phyloP scores from a whole-genome alignment of 441 rosid genomes.

The Biscutella laevigata region DNA sequence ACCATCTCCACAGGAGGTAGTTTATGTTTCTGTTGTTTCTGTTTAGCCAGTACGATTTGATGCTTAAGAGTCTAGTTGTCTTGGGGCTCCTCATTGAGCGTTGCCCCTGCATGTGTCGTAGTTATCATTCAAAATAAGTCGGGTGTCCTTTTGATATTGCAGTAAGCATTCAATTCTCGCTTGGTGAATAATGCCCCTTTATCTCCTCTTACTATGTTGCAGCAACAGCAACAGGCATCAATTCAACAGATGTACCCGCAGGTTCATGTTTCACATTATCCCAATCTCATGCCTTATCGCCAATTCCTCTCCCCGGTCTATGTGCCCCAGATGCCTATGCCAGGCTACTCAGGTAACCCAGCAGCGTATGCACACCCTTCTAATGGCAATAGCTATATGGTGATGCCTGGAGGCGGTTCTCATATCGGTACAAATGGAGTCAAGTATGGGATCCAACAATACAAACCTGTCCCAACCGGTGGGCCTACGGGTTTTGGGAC shows the following conservation, averaged over 20 bases:
- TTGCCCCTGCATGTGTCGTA: background rate
- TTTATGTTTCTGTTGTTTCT: slow-evolving; percentile 1
- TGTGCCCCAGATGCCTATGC: slow-evolving; percentile 83
- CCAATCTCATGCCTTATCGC: slow-evolving; percentile 81
- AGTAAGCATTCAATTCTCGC: slow-evolving; percentile 43
- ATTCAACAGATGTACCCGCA: slow-evolving; percentile 83
- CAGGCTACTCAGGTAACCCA: slow-evolving; percentile 73
- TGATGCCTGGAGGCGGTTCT: slow-evolving; percentile 84
- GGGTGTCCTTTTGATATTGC: background rate
- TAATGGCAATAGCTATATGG: slow-evolving; percentile 65
- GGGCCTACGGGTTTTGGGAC: slow-evolving; percentile 76
- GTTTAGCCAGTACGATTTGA: background rate
- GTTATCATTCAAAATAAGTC: background rate
- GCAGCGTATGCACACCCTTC: slow-evolving; percentile 82
- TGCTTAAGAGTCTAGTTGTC: background rate
- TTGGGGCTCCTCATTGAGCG: background rate
- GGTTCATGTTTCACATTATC: slow-evolving; percentile 73
- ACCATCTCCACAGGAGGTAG: slow-evolving; percentile 70
- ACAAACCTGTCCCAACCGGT: slow-evolving; percentile 63
- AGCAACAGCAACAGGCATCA: slow-evolving; percentile 59
- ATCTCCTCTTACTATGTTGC: slow-evolving; percentile 48
- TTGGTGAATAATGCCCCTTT: slow-evolving; percentile 38
- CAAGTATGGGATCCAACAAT: slow-evolving; percentile 87
- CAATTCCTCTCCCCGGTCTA: slow-evolving; percentile 76
- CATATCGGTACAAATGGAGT: slow-evolving; percentile 63